Base-by-base conservation (phyloP, 1,284 basidiomycete species). In the Irpex sp. region DNA sequence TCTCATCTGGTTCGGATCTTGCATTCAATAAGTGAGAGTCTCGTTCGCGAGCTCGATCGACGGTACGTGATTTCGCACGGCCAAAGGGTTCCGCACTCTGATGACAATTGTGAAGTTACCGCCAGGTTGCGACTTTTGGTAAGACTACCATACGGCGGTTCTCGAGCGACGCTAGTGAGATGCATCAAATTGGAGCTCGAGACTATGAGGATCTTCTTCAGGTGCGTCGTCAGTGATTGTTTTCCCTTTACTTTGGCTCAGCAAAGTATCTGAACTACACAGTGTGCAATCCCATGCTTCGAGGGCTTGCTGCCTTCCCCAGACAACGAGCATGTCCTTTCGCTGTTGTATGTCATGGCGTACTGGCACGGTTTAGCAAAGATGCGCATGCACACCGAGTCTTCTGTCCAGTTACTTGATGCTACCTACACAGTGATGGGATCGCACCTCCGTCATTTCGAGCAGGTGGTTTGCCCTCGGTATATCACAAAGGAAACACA, bases 331-430 rank as follows among this genome's bases (percentile, higher is more conserved):
- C 55, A 65, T 1, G 60, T 76, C 7, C 60, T 70, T 9, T 59
- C 68, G 4, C 58, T 66, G 5, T 2, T 47, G 5, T 76, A 68
- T 58, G 55, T 59, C 3, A 52, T 71, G 0, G 68, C 69, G 7
- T 65, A 69, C 37, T 77, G 73, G 75, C 76, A 78, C 58, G 61
- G 61, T 0, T 66, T 77, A 0, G 76, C 74, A 0, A 79, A 78
- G 60, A 69, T 78, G 9, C 67, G 73, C 8, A 61, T 74, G 48
- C 77, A 78, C 44, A 75, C 75, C 0, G 69, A 71, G 0, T 11
- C 52, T 0, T 70, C 75, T 0, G 38, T 78, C 8, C 34, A 63
- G 1, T 40, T 60, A 9, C 64, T 76, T 5, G 67, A 72, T 7
- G 19, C 48, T 0, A 13, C 64, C 0, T 73, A 74, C 0, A 66